Percentiles rank a stretch among this genome's conserved stretches.
phyloP scores from a whole-genome alignment of 805 yeast genomes.

The Nakazawaea pomicola region DNA sequence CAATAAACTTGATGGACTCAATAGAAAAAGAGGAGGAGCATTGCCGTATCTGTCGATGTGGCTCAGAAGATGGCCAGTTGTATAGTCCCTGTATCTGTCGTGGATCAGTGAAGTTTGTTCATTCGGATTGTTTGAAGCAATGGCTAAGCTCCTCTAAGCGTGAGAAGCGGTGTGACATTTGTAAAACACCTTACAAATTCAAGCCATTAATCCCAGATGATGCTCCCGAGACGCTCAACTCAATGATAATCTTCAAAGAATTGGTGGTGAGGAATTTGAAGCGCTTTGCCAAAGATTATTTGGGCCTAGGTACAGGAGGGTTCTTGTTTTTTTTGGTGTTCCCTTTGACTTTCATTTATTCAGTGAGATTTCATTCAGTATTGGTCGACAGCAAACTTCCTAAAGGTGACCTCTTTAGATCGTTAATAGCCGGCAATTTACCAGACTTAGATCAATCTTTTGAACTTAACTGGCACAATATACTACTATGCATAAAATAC shows the following conservation, averaged over 20 bases:
- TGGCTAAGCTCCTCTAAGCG: slow-evolving; percentile 76
- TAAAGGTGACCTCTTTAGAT: not conserved
- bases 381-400: slow-evolving; percentile 51
- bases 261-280: slow-evolving; percentile 32
- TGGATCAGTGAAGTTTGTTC: slow-evolving; percentile 90
- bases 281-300: slow-evolving; percentile 2
- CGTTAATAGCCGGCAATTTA: slow-evolving; percentile 20
- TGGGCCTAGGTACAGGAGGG: slow-evolving; percentile 15
- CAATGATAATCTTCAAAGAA: slow-evolving; percentile 47
- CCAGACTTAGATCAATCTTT: slow-evolving; percentile 17
- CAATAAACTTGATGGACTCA: not conserved
- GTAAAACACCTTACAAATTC: slow-evolving; percentile 66
- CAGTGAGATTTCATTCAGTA: slow-evolving; percentile 51
- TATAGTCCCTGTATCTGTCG: slow-evolving; percentile 91
- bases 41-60: slow-evolving; percentile 94
- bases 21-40: slow-evolving; percentile 36
- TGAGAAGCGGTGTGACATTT: slow-evolving; percentile 76
- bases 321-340: slow-evolving; percentile 25
- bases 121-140: slow-evolving; percentile 84
- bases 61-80: slow-evolving; percentile 66
- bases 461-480: slow-evolving; percentile 17
- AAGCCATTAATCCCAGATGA: slow-evolving; percentile 32
- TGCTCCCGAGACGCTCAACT: slow-evolving; percentile 35
- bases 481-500: slow-evolving; percentile 22
- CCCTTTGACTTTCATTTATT: slow-evolving; percentile 43